phyloP scores from a whole-genome alignment of 2,329 filamentous ascomycete genomes.

The Aspergillus tanneri region DNA sequence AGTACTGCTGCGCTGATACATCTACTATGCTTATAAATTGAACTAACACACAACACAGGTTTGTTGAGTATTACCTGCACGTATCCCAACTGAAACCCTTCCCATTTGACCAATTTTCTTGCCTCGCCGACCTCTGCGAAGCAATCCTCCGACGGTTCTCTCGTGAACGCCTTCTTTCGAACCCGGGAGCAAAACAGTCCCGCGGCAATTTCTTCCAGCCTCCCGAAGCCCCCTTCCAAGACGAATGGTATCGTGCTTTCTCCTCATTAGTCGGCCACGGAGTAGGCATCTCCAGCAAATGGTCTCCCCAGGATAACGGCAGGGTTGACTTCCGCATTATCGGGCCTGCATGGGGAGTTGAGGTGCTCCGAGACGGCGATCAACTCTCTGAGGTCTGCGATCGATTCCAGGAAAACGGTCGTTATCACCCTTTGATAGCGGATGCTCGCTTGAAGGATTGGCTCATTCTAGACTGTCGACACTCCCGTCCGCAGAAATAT shows the following conservation, averaged over 20 bases:
- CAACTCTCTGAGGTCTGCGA: slow-evolving; percentile 15
- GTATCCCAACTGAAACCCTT: slow-evolving; percentile 5
- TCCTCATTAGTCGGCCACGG: slow-evolving; percentile 3
- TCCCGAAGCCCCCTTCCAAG: slow-evolving; percentile 13
- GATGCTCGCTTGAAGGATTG: slow-evolving; percentile 16
- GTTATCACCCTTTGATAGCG: slow-evolving; percentile 16
- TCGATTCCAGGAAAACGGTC: slow-evolving; percentile 12
- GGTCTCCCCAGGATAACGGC: slow-evolving; percentile 9
- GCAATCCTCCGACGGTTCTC: slow-evolving; percentile 11
- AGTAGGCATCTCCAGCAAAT: slow-evolving; percentile 11
- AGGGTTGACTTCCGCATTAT: slow-evolving; percentile 18
- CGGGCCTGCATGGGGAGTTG: slow-evolving; percentile 17
- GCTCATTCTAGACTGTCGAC: slow-evolving; percentile 20
- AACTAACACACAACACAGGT: slow-evolving; percentile 9
- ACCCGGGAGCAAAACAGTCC: slow-evolving; percentile 2
- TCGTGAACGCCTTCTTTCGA: slow-evolving; percentile 5
- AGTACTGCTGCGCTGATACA: slow-evolving; percentile 3
- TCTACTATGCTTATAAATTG: not conserved
- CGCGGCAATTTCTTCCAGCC: slow-evolving; percentile 1
- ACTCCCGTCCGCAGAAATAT: slow-evolving; percentile 7
- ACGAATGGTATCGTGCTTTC: slow-evolving; percentile 16
- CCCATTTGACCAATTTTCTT: slow-evolving; percentile 12
- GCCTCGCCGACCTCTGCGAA: slow-evolving; percentile 5
- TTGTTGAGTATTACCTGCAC: slow-evolving; percentile 11
- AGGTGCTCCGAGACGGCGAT: slow-evolving; percentile 20